Evolutionary conservation across 2,329 filamentous ascomycete species (phyloP).

Genomic region (Orbilia oligospora): DNA sequence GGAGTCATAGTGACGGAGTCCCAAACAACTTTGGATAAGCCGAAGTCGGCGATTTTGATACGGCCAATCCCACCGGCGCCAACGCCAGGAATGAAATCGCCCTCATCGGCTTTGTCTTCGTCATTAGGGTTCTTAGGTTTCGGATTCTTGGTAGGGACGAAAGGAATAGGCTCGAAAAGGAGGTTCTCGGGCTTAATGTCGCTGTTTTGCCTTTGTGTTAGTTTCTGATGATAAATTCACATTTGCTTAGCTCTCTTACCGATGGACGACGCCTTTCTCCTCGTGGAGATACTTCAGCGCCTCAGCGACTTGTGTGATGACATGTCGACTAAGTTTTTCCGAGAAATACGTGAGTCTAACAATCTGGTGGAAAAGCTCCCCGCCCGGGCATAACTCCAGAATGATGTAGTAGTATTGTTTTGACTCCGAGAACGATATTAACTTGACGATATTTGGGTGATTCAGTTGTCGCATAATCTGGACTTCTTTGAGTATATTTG

Average conservation of each 20-base stretch:
- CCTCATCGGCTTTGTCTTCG: conserved; percentile 97
- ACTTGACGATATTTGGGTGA: conserved; percentile 94
- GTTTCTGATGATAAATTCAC: conserved; percentile 65
- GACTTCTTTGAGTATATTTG: conserved; percentile 98
- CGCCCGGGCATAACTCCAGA: conserved; percentile 92
- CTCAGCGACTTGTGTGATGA: conserved; percentile 94
- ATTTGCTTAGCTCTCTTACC: conserved; percentile 73
- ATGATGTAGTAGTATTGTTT: conserved; percentile 98
- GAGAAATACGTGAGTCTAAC: conserved; percentile 98
- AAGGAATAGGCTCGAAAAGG: conserved; percentile 87
- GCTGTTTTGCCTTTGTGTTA: conserved; percentile 70
- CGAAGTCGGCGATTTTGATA: conserved; percentile 99
- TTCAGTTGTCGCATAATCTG: conserved; percentile 98
- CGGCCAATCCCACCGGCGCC: conserved; percentile 91
- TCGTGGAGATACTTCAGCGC: conserved; percentile 95
- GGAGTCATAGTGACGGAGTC: conserved; percentile 98
- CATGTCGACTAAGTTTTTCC: conserved; percentile 92
- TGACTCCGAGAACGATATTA: conserved; percentile 94
- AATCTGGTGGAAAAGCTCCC: conserved; percentile 98
- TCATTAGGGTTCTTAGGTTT: conserved; percentile 88
- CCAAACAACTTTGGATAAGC: conserved; percentile 97
- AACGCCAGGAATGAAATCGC: conserved; percentile 85
- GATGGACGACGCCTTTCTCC: conserved; percentile 93
- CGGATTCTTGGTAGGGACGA: conserved; percentile 83
- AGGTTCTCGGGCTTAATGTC: conserved; percentile 99